phyloP scores from a whole-genome alignment of 108 stramenopile genomes.

The Bacterosira constricta region DNA sequence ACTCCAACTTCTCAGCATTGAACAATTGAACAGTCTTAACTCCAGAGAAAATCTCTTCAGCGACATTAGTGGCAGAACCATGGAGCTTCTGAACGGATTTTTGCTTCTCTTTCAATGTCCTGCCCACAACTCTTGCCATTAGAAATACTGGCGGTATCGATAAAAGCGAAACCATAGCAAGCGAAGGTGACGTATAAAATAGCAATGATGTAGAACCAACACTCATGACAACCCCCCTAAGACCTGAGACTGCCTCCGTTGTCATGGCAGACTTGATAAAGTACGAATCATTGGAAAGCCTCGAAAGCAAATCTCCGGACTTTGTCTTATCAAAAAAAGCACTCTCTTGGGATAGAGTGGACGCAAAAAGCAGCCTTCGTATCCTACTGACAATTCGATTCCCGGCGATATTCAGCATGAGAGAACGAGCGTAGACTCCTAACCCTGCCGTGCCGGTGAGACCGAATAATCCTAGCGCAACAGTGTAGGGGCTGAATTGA shows the following conservation, averaged over 20 bases:
- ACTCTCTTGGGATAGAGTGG: constrained; percentile 72
- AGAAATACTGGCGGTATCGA: constrained; percentile 82
- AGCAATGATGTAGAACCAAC: constrained; percentile 66
- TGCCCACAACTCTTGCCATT: constrained; percentile 58
- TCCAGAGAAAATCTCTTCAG: constrained; percentile 72
- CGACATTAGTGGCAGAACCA: constrained; percentile 65
- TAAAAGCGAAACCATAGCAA: constrained; percentile 71
- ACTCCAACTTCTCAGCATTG: constrained; percentile 69
- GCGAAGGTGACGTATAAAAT: constrained; percentile 72
- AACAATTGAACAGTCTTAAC: constrained; percentile 80
- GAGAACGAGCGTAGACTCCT: constrained; percentile 66
- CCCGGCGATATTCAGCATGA: constrained; percentile 71
- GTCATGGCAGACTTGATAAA: constrained; percentile 79
- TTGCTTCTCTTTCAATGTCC: constrained; percentile 58
- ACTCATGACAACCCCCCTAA: constrained; percentile 71
- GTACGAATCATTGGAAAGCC: constrained; percentile 76
- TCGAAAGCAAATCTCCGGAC: constrained; percentile 83
- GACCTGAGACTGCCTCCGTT: constrained; percentile 69
- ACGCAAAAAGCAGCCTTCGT: constrained; percentile 61
- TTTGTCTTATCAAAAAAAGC: constrained; percentile 70
- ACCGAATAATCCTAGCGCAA: constrained; percentile 67
- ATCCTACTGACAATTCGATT: constrained; percentile 80
- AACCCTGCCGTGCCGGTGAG: constrained; percentile 60
- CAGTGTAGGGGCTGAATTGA: constrained; percentile 37
- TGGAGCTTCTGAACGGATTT: constrained; percentile 65